Conservation (phyloP, 768 basidiomycete genomes). For the Lactarius sp. region DNA sequence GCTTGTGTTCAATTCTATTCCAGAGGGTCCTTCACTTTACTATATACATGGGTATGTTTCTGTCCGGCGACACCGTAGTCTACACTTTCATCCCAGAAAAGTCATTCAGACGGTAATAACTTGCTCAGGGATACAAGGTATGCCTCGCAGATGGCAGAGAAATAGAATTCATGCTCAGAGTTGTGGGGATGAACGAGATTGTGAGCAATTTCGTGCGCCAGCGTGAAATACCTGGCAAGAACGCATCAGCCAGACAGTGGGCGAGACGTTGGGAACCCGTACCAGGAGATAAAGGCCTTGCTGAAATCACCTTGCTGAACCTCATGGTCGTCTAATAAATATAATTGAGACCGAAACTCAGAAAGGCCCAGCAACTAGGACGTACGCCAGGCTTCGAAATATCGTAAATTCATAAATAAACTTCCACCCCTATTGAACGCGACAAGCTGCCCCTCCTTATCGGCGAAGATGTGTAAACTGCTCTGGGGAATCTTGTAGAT, state of each 20-base stretch:
- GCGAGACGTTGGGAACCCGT: slow-evolving; percentile 19
- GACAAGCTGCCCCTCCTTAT: slow-evolving; percentile 72
- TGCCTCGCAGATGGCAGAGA: slow-evolving; percentile 82
- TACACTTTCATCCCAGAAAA: neutral
- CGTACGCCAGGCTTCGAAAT: slow-evolving; percentile 84
- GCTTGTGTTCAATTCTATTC: too few species aligned
- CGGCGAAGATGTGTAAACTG: slow-evolving; percentile 84
- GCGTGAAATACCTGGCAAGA: slow-evolving; percentile 69
- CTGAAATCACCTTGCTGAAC: slow-evolving; percentile 48
- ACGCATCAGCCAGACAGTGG: neutral
- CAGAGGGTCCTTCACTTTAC: too few species aligned
- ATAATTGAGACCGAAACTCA: neutral
- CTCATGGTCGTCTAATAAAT: slow-evolving; percentile 56
- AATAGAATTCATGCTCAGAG: slow-evolving; percentile 91
- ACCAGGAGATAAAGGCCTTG: slow-evolving; percentile 82
- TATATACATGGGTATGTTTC: neutral
- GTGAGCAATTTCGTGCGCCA: slow-evolving; percentile 92
- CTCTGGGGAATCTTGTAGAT: slow-evolving; percentile 48
- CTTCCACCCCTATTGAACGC: slow-evolving; percentile 91
- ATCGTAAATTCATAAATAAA: slow-evolving; percentile 84
- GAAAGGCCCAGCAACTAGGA: slow-evolving; percentile 22
- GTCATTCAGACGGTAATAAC: slow-evolving; percentile 7
- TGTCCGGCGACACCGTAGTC: neutral
- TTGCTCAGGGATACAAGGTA: slow-evolving; percentile 40
- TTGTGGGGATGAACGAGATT: slow-evolving; percentile 85